Evolutionary conservation across 1,284 basidiomycete genomes (phyloP), one percentile per base, ranked within the genome.

Genomic region (Apiotrichum laibachii): DNA sequence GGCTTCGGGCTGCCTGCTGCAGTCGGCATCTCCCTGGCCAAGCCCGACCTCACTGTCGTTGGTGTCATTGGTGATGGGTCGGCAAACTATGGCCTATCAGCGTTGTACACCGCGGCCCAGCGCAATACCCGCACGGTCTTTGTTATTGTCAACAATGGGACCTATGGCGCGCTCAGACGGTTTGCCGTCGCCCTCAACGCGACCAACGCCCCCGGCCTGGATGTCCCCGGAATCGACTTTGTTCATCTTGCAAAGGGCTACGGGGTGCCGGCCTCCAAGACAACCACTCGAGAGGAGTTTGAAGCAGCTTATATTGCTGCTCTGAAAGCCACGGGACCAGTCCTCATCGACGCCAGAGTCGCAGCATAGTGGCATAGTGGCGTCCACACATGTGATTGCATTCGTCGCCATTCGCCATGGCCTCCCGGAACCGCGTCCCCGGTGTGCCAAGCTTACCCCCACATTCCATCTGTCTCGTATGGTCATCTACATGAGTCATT

Each of bases 151-250:
- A 62, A 62, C 50, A 62, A 62, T 37, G 42, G 50, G 7, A 26
- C 50, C 5, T 62, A 62, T 10, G 60, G 60, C 18, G 60, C 60
- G 2, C 50, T 62, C n/a, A 49, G 53, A 8, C 22, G 43, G 12
- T 62, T 62, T 21, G 60, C 60, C 0, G 33, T 12, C 1, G 46
- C 46, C 7, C 56, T 62, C 34, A 26, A 58, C 11, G 56, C 54
- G 1, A 35, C 34, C 18, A n/a, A 50, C 34, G 46, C 56, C 0
- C 56, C 56, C 0, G 60, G 60, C 0, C 54, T 62, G 22, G 56
- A 58, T n/a, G 37, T 62, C 6, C 60, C 56, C 5, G 60, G 56
- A 7, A 62, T 62, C 47, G 56, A 62, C 50, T 62, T 58, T 47
- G 50, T 56, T 45, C 5, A 18, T 6, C 50, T 62, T 35, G 56